Conservation (phyloP, 2,329 filamentous ascomycete species). For the Cryphonectria radicalis region DNA sequence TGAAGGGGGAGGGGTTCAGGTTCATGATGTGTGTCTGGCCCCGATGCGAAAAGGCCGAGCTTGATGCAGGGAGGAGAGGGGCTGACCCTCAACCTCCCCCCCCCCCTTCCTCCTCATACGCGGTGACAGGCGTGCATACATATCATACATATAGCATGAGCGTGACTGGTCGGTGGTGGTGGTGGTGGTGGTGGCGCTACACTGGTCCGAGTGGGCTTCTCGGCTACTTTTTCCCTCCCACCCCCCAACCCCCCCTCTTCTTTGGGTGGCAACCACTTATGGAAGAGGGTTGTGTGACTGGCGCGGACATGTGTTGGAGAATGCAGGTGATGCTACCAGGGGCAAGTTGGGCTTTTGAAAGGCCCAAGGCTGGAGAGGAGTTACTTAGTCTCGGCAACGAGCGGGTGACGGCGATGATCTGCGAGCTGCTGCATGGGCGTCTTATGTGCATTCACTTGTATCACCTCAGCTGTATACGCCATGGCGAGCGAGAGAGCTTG, state of each 20-base stretch:
- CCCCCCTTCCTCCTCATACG: not conserved
- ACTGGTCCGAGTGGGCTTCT: not conserved
- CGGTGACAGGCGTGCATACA: constrained; percentile 1
- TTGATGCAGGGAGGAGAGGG: not conserved
- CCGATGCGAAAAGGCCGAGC: not conserved
- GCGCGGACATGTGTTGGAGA: not conserved
- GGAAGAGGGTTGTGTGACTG: not conserved
- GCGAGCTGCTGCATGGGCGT: too few species aligned
- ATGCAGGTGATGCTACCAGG: not conserved
- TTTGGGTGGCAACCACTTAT: not conserved
- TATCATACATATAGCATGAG: not conserved
- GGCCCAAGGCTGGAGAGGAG: not conserved
- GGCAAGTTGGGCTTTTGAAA: not conserved
- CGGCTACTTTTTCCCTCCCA: not conserved
- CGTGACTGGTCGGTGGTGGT: not conserved
- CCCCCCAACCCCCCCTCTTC: too few species aligned
- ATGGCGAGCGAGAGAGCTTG: not conserved
- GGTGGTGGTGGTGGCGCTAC: too few species aligned
- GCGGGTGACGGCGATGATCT: not conserved
- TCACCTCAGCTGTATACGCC: not conserved
- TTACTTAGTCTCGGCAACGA: not conserved
- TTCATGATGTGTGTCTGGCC: not conserved
- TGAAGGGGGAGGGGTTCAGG: not conserved
- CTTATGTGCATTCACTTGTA: not conserved
- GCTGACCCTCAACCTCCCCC: not conserved